Percentiles rank a stretch among this genome's conserved stretches.
These are phyloP conservation scores for Candida buenavistaensis DNA, from an alignment of 1,139 yeast species.

Conservation along the genomic window DNA sequence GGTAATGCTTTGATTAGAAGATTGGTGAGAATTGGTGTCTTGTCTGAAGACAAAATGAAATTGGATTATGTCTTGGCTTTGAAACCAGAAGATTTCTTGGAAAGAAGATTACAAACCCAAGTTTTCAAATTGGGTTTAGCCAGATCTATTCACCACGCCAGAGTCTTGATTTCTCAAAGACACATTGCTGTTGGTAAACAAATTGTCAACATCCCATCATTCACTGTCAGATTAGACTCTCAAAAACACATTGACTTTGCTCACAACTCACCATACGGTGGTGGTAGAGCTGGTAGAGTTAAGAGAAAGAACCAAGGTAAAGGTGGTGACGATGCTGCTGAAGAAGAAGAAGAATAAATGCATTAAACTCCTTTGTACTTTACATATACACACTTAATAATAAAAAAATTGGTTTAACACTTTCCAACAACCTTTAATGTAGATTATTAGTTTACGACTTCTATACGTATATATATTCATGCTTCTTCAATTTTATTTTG, in stretches of 20 bases:
- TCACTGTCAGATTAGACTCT: constrained; percentile 99
- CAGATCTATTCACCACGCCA: constrained; percentile 99
- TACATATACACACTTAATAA: constrained; percentile 1
- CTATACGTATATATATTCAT: not conserved
- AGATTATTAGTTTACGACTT: not conserved
- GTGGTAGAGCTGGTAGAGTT: constrained; percentile 99
- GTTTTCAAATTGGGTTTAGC: constrained; percentile 99
- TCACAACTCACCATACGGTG: constrained; percentile 99
- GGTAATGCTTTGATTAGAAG: constrained; percentile 99
- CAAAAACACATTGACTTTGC: constrained; percentile 99
- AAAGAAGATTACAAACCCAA: constrained; percentile 99
- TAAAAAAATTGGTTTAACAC: constrained; percentile 10
- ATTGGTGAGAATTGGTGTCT: constrained; percentile 97
- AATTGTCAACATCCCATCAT: constrained; percentile 97
- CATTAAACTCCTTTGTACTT: constrained; percentile 4
- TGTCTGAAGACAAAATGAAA: constrained; percentile 99
- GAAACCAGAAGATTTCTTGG: constrained; percentile 98
- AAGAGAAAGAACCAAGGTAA: constrained; percentile 94
- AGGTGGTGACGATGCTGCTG: constrained; percentile 67
- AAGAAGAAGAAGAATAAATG: constrained; percentile 49
- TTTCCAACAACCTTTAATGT: constrained; percentile 7
- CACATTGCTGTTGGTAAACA: constrained; percentile 99
- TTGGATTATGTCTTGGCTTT: constrained; percentile 99
- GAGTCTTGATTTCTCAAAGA: constrained; percentile 98
- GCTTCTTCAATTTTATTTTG: too few relatives aligned